Evolutionary conservation across 179 eudicot species (phyloP), one percentile per base, ranked within the genome.

Genomic region (Spinacia oleracea): DNA sequence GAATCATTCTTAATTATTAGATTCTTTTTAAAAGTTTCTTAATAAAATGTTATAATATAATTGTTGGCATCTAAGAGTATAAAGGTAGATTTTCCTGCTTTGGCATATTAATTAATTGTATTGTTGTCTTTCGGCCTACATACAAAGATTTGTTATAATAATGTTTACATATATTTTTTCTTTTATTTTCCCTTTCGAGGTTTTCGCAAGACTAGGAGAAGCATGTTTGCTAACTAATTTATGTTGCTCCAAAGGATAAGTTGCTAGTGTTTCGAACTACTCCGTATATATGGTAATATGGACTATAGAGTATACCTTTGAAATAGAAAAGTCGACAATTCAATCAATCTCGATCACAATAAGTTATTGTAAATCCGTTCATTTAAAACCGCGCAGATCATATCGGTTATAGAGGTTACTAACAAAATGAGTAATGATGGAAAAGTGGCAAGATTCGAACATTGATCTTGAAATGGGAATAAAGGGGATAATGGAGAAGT

Each of bases 401-500:
- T n/a, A n/a, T n/a, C n/a, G n/a, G n/a, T n/a, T n/a, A n/a, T n/a
- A n/a, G n/a, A n/a, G n/a, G n/a, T n/a, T n/a, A n/a, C n/a, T n/a
- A n/a, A n/a, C n/a, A n/a, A n/a, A n/a, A n/a, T 75, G 82, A 78
- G 84, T 70, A 80, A 87, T 78, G 83, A 80, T 78, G 86, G 83
- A 81, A 83, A 80, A 80, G 79, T 72, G 80, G 72, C 74, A 88
- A 89, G 87, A 85, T 84, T 81, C 90, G 87, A 88, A 76, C 79
- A 75, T 82, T 77, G 40, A 20, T 72, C 63, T 51, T 84, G 77
- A 77, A 87, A 82, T 81, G 89, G 88, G 70, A 46, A 77, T 76
- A 83, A 88, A 86, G 83, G 94, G 89, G 84, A 16, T n/a, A 9
- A 89, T 87, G 91, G 83, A 63, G 79, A 74, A 70, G 81, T 53